Evolutionary conservation across 2,329 filamentous ascomycete species (phyloP), one percentile per base, ranked within the genome.

Genomic region (Coniella lustricola): DNA sequence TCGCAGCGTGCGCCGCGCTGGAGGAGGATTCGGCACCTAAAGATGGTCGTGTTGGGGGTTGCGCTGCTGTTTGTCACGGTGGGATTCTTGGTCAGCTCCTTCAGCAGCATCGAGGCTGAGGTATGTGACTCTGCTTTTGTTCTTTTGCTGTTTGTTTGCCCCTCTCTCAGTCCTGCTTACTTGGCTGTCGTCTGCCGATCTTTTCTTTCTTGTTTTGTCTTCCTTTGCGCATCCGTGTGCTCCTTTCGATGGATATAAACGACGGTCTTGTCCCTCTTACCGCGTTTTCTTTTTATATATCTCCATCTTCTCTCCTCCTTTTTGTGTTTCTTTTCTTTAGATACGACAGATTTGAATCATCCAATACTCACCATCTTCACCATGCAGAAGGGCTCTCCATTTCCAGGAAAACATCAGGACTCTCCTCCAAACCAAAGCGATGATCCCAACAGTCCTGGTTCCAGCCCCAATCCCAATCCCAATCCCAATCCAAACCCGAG

Each of bases 1-100:
- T 29, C 34, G 29, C 39, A 44, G 5, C 32, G 34, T 4, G 21
- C 36, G 12, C 20, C 3, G n/a, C 42, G 38, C 1, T 62, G 61
- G 63, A 58, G 55, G 44, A 55, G 58, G 35, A 41, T 64, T 45
- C 57, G 59, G 25, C 51, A 48, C 13, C 38, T 45, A 43, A 63
- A 55, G 51, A 52, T 57, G 20, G 38, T 55, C 1, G 16, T 65
- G 33, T 41, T 67, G 18, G 57, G 52, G 7, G 9, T 65, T 16
- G 51, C 64, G 8, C 46, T 67, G 31, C 47, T 67, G 17, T 45
- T 62, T 13, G 49, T 65, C 5, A 58, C 62, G 1, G 25, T 60
- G 14, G 62, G 61, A 5, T 59, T 69, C 36, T 47, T 68, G 18
- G 55, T 54, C 16, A 61, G 55, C 46, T 56, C 60, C 21, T 51